Conservation (phyloP, 2,329 filamentous ascomycete species). For the Dothistroma pini region DNA sequence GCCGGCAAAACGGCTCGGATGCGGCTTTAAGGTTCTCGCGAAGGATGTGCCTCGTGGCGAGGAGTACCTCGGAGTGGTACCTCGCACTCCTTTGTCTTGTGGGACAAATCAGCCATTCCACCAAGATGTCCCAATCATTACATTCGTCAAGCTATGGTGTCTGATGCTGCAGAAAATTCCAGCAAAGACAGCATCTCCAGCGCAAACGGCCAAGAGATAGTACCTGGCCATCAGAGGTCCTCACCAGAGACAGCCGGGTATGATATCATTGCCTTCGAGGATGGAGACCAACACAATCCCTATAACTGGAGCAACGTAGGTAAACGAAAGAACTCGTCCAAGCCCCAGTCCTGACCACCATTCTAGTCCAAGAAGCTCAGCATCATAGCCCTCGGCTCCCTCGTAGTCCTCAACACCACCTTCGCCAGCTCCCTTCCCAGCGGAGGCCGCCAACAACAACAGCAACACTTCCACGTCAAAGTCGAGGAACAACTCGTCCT, state of each 20-base stretch:
- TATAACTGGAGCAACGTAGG: slow-evolving; percentile 42
- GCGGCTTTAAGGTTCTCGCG: not conserved
- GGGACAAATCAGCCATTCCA: not conserved
- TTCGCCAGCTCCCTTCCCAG: slow-evolving; percentile 61
- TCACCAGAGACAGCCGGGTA: not conserved
- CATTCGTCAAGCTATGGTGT: not conserved
- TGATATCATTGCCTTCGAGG: slow-evolving; percentile 37
- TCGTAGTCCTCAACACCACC: slow-evolving; percentile 61
- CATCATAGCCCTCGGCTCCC: slow-evolving; percentile 52
- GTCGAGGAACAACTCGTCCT: slow-evolving; percentile 38
- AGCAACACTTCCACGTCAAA: slow-evolving; percentile 53
- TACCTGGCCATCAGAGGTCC: not conserved
- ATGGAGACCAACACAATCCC: slow-evolving; percentile 31
- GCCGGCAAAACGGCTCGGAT: not conserved
- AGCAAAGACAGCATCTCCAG: not conserved
- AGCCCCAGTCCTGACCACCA: not conserved
- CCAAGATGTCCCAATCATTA: not conserved
- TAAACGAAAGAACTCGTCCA: slow-evolving; percentile 12
- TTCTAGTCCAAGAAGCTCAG: slow-evolving; percentile 41
- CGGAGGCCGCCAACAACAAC: slow-evolving; percentile 57
- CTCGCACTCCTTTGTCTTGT: not conserved
- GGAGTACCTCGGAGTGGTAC: not conserved
- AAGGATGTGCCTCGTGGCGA: slow-evolving; percentile 2
- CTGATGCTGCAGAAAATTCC: not conserved
- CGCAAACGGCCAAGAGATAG: not conserved